Evolutionary conservation across 2,329 filamentous ascomycete species (phyloP).

Genomic region (Arachnomyces sp.): DNA sequence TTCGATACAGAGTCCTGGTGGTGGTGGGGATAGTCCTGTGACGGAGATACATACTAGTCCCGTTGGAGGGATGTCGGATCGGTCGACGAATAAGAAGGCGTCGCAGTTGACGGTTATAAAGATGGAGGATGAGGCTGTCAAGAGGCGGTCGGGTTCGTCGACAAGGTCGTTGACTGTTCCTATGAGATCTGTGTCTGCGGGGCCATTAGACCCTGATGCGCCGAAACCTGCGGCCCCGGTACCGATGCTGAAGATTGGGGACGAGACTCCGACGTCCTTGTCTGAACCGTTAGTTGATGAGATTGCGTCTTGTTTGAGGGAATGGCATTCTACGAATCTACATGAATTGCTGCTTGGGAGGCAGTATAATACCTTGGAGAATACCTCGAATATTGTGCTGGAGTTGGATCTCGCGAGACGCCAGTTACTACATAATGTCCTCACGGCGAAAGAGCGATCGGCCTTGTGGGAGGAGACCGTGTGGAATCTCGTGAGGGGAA

Average conservation of each 20-base stretch:
- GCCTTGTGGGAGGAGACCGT: constrained; percentile 78
- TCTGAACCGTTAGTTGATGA: constrained; percentile 93
- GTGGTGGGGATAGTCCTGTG: too few species aligned
- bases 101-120: constrained; percentile 32
- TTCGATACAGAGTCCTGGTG: too few species aligned
- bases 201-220: constrained; percentile 52
- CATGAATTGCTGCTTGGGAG: constrained; percentile 81
- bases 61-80: neutral
- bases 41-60: constrained; percentile 17
- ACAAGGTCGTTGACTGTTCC: constrained; percentile 24
- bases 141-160: constrained; percentile 23
- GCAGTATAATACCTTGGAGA: constrained; percentile 72
- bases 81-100: constrained; percentile 25
- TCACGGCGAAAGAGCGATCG: constrained; percentile 78
- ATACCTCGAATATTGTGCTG: constrained; percentile 69
- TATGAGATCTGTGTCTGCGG: constrained; percentile 25
- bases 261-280: constrained; percentile 84
- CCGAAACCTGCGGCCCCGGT: constrained; percentile 79
- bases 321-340: constrained; percentile 97
- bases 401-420: constrained; percentile 77
- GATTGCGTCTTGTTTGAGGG: constrained; percentile 88
- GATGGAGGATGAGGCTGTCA: constrained; percentile 25
- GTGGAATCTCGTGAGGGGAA: constrained; percentile 89
- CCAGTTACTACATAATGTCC: constrained; percentile 86
- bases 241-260: constrained; percentile 94